Evolutionary conservation across 2,329 filamentous ascomycete genomes (phyloP), one percentile per base, ranked within the genome.

Genomic region (Pseudocercospora fuligena): DNA sequence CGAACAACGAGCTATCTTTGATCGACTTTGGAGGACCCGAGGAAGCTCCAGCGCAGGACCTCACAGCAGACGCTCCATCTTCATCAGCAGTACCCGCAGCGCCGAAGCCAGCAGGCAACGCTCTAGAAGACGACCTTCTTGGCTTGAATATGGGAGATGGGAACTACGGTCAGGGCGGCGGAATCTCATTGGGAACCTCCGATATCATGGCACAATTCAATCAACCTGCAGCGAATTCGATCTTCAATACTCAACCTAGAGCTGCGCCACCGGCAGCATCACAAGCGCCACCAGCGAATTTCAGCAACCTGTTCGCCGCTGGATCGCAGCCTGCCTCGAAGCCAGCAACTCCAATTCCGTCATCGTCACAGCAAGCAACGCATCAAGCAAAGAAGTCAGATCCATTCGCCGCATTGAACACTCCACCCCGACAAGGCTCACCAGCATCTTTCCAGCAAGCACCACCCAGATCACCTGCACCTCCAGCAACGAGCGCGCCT

Each of bases 101-200:
- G 40, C 70, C 80, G 31, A 80, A 81, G 23, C 78, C 83, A 14
- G 86, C 87, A 65, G 81, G 87, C 0, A 89, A 87, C 62, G 89
- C 91, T 14, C 79, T 98, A 23, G 94, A 97, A 76, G 94, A 96
- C 77, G 95, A 99, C 76, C 84, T 99, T 7, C 84, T 99, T 4
- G 95, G 95, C 0, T 82, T 99, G 51, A 96, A 93, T 47, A 87
- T 99, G 74, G 89, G 89, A 58, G 89, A 91, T 65, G 84, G 86
- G 58, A 85, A 81, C 64, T 94, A 89, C 75, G 90, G 91, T 12
- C 88, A 92, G 74, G 88, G 89, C 5, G 94, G 94, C 56, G 90
- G 90, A 60, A 97, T 98, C 70, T 90, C 93, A 3, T 85, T 98
- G 19, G 94, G 93, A 5, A 67, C 64, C 12, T 60, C 66, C 27